Percentiles rank a stretch among this genome's conserved stretches.
Conservation (phyloP, 2,329 filamentous ascomycete species). For the Colletotrichum caudatum region DNA sequence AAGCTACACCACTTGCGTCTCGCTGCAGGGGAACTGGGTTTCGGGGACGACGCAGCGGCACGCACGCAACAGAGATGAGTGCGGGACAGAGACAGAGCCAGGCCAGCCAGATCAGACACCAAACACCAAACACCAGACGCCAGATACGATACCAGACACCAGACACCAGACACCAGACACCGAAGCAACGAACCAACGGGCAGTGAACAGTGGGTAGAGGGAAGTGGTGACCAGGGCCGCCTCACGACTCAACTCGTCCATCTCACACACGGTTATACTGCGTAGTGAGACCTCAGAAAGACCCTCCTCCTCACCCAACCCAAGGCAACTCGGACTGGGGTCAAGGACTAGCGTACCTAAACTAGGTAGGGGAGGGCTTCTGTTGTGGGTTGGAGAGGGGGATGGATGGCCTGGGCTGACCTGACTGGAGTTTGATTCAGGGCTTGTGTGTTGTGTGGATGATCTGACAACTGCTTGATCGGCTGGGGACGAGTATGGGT, state of each 20-base stretch:
- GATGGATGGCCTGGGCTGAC: conserved; percentile 11
- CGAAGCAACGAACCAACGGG: neutral
- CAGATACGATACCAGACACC: neutral
- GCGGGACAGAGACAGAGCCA: conserved; percentile 14
- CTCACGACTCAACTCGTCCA: conserved; percentile 12
- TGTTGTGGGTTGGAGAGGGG: neutral
- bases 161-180: neutral
- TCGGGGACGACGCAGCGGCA: conserved; percentile 22
- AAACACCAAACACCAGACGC: neutral
- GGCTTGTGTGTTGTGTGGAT: conserved; percentile 4
- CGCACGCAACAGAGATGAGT: conserved; percentile 19
- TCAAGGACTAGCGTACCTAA: neutral
- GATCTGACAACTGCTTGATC: conserved; percentile 23
- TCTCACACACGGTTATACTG: neutral
- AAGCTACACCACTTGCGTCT: conserved; percentile 33
- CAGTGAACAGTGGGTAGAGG: neutral
- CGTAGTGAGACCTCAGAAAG: neutral
- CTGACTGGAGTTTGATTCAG: conserved; percentile 18
- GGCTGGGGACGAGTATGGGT: conserved; percentile 17
- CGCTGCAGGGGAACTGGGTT: conserved; percentile 24
- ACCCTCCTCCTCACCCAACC: neutral
- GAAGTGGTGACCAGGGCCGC: neutral
- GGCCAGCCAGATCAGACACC: conserved; percentile 3
- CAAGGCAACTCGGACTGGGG: conserved; percentile 3
- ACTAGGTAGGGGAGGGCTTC: neutral